A percentile compares a stretch with the other conserved stretches of the same genome.
phyloP scores from a whole-genome alignment of 305 asterid species.

The Fraxinus floribunda region DNA sequence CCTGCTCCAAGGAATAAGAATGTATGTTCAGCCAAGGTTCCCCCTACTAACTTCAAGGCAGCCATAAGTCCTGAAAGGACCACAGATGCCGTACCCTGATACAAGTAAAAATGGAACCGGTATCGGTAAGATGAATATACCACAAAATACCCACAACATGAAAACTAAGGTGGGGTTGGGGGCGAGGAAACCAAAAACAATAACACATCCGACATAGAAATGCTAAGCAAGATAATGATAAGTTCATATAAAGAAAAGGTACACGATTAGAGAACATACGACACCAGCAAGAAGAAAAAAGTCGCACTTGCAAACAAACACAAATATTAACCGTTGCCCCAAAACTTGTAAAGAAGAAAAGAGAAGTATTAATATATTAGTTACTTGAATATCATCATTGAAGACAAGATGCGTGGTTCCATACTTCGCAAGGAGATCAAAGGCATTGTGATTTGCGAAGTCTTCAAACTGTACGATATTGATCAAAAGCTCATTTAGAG shows the following conservation, averaged over 20 bases:
- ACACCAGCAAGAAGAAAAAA: neutral
- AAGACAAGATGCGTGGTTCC: conserved; percentile 87
- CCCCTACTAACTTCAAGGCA: conserved; percentile 74
- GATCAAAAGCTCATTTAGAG: conserved; percentile 5
- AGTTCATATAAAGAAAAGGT: neutral
- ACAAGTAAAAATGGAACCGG: conserved; percentile 9
- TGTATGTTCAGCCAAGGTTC: conserved; percentile 75
- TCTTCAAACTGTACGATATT: conserved; percentile 78
- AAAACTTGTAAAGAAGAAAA: neutral
- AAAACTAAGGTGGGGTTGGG: neutral
- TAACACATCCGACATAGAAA: neutral
- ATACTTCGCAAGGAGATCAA: conserved; percentile 85
- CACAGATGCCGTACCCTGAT: conserved; percentile 97
- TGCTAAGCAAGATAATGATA: neutral
- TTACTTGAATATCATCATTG: conserved; percentile 95
- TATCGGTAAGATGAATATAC: conserved; percentile 3
- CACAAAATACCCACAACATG: neutral
- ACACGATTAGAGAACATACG: neutral
- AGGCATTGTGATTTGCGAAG: conserved; percentile 96
- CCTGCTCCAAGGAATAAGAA: conserved; percentile 98
- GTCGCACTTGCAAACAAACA: neutral
- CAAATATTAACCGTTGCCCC: neutral
- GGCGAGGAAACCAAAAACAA: neutral
- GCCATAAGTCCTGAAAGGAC: conserved; percentile 90
- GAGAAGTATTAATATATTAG: neutral